These are phyloP conservation scores for Volvox reticuliferus DNA, from an alignment of 139 green algal genomes.

Conservation along the genomic window DNA sequence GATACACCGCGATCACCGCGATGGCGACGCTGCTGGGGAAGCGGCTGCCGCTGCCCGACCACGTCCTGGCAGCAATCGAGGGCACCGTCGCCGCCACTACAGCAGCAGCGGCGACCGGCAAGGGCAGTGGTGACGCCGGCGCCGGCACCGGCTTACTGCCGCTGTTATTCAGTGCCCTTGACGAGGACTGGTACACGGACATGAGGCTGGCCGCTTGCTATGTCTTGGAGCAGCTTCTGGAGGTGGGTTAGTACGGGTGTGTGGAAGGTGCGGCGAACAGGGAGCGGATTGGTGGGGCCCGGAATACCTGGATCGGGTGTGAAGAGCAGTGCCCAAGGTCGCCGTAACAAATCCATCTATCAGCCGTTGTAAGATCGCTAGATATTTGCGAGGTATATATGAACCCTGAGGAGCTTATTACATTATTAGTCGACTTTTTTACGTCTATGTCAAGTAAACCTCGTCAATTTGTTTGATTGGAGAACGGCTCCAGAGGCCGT, in stretches of 20 bases:
- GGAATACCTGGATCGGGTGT: no score
- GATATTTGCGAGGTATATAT: no score
- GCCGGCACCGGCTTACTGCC: conserved; percentile 66
- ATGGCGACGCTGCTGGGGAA: conserved; percentile 69
- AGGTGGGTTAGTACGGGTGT: neutral
- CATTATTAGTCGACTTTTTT: no score
- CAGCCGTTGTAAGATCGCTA: no score
- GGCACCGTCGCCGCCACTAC: neutral
- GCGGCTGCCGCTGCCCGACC: conserved; percentile 23
- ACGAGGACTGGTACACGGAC: conserved; percentile 90
- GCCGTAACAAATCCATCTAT: no score
- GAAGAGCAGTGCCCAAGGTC: no score
- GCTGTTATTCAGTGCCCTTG: conserved; percentile 73
- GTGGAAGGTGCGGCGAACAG: no score
- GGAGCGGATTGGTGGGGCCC: no score
- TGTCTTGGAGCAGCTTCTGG: conserved; percentile 55
- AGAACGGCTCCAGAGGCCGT: no score
- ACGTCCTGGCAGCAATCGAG: conserved; percentile 22
- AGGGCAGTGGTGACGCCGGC: neutral
- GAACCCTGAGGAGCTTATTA: no score
- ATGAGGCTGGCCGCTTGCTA: conserved; percentile 71
- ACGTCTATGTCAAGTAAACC: no score
- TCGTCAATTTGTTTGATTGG: no score
- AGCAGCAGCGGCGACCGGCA: neutral
- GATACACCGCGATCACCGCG: conserved; percentile 76